Evolutionary conservation across 2,329 filamentous ascomycete species (phyloP).

Genomic region (Magnaporthiopsis rhizophila): DNA sequence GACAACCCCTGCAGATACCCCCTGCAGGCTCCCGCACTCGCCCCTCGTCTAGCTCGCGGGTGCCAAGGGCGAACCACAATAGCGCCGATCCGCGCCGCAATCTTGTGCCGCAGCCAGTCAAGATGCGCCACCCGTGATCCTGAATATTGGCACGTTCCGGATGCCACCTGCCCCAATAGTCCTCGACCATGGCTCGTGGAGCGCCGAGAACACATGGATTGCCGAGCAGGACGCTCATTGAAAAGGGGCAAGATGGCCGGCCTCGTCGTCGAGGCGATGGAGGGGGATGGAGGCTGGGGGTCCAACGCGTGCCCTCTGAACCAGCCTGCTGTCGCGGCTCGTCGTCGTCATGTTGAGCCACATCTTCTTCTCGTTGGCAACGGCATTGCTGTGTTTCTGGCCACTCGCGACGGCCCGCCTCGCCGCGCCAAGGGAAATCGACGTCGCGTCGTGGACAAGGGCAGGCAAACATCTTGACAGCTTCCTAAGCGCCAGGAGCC

Average conservation of each 20-base stretch:
- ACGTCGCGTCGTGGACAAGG: background rate
- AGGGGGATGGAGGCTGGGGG: too few species aligned
- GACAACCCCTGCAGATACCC: background rate
- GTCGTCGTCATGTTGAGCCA: background rate
- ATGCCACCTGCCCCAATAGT: constrained; percentile 3
- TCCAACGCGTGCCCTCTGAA: background rate
- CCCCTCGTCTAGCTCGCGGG: background rate
- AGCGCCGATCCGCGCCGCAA: background rate
- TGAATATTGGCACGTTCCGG: background rate
- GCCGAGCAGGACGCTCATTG: background rate
- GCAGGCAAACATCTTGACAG: background rate
- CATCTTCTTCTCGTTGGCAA: background rate
- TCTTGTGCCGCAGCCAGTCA: background rate
- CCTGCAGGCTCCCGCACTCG: background rate
- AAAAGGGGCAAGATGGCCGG: background rate
- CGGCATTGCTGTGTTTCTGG: background rate
- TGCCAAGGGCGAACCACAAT: background rate
- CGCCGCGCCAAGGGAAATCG: background rate
- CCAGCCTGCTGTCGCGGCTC: background rate
- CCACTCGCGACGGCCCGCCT: background rate
- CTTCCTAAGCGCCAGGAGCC: background rate
- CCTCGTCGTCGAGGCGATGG: background rate
- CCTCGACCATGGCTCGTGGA: background rate
- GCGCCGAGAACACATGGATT: background rate
- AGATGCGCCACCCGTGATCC: background rate